Evolutionary conservation across 805 yeast species (phyloP).

Genomic region (Nakazawaea siamensis): DNA sequence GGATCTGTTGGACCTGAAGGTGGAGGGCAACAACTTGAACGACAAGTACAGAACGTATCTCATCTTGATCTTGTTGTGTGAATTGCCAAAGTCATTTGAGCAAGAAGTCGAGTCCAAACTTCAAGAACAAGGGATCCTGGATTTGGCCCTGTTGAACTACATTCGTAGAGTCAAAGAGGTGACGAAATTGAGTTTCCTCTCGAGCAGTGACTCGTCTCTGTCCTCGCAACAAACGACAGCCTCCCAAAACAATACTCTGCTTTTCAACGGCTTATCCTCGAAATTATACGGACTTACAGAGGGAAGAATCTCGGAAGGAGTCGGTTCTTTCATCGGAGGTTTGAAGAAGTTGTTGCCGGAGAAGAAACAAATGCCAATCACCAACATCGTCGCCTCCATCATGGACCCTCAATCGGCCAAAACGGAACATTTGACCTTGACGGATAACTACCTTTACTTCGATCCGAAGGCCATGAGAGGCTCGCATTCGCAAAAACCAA

Average conservation of each 20-base stretch:
- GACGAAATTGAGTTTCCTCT: constrained; percentile 37
- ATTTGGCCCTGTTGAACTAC: constrained; percentile 59
- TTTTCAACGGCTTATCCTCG: constrained; percentile 67
- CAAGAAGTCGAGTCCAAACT: constrained; percentile 60
- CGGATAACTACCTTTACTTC: constrained; percentile 85
- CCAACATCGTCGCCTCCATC: constrained; percentile 84
- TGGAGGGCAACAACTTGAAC: constrained; percentile 45
- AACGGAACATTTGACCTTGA: constrained; percentile 54
- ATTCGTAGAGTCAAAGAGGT: constrained; percentile 77
- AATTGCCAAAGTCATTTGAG: constrained; percentile 37
- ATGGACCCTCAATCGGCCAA: constrained; percentile 73
- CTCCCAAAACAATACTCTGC: constrained; percentile 33
- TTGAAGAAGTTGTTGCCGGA: constrained; percentile 83
- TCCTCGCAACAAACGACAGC: constrained; percentile 24
- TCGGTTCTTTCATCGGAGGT: constrained; percentile 82
- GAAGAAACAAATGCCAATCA: constrained; percentile 80
- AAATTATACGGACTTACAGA: constrained; percentile 74
- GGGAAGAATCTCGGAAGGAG: constrained; percentile 79
- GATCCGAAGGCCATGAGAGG: constrained; percentile 88
- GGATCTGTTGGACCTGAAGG: constrained; percentile 42
- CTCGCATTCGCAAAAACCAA: constrained; percentile 82
- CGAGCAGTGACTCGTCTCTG: constrained; percentile 15
- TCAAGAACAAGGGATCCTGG: constrained; percentile 42
- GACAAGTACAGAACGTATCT: constrained; percentile 89
- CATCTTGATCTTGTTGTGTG: constrained; percentile 55